A percentile compares a stretch with the other conserved stretches of the same genome.
These are phyloP conservation scores for Penicillium freii DNA, from an alignment of 2,329 filamentous ascomycete species.

Conservation along the genomic window DNA sequence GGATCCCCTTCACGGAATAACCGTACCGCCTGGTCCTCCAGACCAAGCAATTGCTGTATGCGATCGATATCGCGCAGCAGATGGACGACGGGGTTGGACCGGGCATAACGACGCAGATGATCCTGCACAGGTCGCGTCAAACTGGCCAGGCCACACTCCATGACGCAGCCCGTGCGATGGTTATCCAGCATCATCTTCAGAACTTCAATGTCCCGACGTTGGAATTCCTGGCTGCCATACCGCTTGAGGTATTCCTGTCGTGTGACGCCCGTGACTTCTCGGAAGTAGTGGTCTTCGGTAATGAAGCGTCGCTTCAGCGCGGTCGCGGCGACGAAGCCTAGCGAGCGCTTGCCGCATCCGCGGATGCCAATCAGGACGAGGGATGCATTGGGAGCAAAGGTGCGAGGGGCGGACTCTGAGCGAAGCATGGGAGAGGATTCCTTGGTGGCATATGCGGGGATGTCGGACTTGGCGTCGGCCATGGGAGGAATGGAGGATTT, in stretches of 20 bases:
- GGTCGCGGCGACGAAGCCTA: slow-evolving; percentile 45
- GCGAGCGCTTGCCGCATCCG: slow-evolving; percentile 45
- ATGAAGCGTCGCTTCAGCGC: slow-evolving; percentile 45
- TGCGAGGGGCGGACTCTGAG: slow-evolving; percentile 18
- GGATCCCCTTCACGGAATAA: slow-evolving; percentile 47
- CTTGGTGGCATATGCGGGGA: not conserved
- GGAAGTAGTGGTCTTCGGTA: slow-evolving; percentile 47
- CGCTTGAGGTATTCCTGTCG: slow-evolving; percentile 43
- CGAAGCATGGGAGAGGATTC: not conserved
- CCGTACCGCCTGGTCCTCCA: slow-evolving; percentile 45
- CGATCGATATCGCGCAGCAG: slow-evolving; percentile 42
- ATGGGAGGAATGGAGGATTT: not conserved
- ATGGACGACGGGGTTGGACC: slow-evolving; percentile 43
- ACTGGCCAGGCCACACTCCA: slow-evolving; percentile 46
- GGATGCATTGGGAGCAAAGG: slow-evolving; percentile 41
- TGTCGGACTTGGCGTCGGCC: not conserved
- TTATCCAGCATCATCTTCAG: slow-evolving; percentile 46
- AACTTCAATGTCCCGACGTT: slow-evolving; percentile 43
- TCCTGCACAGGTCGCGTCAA: slow-evolving; percentile 44
- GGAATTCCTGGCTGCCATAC: slow-evolving; percentile 44
- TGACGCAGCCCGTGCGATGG: slow-evolving; percentile 43
- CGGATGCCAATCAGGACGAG: slow-evolving; percentile 45
- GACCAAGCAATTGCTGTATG: slow-evolving; percentile 43
- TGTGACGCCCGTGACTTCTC: slow-evolving; percentile 41
- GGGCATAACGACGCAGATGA: slow-evolving; percentile 38